phyloP scores from a whole-genome alignment of 257 asterid genomes.

The Lavandula angustifolia region DNA sequence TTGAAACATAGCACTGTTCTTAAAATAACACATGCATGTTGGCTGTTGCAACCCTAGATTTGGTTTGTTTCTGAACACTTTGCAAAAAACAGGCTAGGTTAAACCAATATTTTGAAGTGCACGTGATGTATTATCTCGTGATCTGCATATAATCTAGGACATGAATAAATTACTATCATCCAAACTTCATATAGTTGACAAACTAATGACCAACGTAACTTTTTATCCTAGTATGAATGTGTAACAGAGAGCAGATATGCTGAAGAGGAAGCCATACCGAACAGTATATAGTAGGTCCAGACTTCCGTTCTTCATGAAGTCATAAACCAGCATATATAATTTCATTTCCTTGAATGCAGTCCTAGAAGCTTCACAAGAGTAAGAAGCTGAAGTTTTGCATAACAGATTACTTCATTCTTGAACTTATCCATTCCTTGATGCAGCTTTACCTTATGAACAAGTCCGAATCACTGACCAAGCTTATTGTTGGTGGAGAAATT shows the following conservation, averaged over 20 bases:
- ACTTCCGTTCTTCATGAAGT: conserved; percentile 42
- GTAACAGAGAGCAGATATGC: too few relatives aligned
- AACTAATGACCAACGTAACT: neutral
- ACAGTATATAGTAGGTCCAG: conserved; percentile 38
- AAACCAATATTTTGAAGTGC: too few relatives aligned
- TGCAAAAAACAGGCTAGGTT: too few relatives aligned
- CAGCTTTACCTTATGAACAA: conserved; percentile 44
- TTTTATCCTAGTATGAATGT: neutral
- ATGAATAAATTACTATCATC: too few relatives aligned
- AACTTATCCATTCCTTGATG: conserved; percentile 40
- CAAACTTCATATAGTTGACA: too few relatives aligned
- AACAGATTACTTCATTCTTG: conserved; percentile 39
- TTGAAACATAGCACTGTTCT: too few relatives aligned
- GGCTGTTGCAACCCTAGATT: too few relatives aligned
- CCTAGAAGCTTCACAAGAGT: conserved; percentile 44
- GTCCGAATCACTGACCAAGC: conserved; percentile 41
- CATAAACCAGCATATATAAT: conserved; percentile 40
- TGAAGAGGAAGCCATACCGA: neutral
- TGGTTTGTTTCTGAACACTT: too few relatives aligned
- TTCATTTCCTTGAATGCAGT: conserved; percentile 37
- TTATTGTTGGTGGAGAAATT: conserved; percentile 28
- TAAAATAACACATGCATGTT: too few relatives aligned
- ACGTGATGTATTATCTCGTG: neutral
- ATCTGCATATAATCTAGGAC: conserved; percentile 39
- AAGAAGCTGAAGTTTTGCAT: conserved; percentile 42